Percentiles rank a stretch among this genome's conserved stretches.
phyloP scores from a whole-genome alignment of 768 basidiomycete genomes.

The Pleurotus tuoliensis region DNA sequence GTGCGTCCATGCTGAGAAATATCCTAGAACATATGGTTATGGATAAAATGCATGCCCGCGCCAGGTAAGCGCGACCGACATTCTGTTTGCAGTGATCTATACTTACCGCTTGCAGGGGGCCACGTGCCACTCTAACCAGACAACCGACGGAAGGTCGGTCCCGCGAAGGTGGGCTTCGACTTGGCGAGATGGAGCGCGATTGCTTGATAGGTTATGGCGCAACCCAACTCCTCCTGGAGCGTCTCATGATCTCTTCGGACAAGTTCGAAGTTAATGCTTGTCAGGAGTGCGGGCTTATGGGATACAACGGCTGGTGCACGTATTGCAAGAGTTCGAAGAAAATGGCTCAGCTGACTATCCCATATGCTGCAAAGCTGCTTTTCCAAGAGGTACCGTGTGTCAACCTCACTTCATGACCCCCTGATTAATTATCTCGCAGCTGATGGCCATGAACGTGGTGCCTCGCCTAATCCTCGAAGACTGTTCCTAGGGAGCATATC shows the following conservation, averaged over 20 bases:
- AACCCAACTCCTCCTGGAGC: conserved; percentile 91
- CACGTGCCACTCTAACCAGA: conserved; percentile 92
- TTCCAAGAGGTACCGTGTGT: conserved; percentile 76
- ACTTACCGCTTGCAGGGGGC: conserved; percentile 55
- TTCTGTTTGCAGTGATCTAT: neutral
- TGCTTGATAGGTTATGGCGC: conserved; percentile 99
- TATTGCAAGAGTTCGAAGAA: conserved; percentile 97
- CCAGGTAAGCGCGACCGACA: conserved; percentile 49
- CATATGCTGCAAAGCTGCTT: conserved; percentile 90
- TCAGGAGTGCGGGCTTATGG: conserved; percentile 90
- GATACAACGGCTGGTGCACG: conserved; percentile 94
- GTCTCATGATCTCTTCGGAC: conserved; percentile 98
- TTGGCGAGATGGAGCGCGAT: conserved; percentile 99
- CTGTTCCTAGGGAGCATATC: conserved; percentile 33
- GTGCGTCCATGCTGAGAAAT: conserved; percentile 5
- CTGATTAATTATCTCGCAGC: conserved; percentile 33
- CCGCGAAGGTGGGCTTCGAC: conserved; percentile 91
- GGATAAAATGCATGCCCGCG: conserved; percentile 99
- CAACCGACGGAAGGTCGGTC: conserved; percentile 99
- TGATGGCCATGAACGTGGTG: conserved; percentile 97
- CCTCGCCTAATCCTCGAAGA: conserved; percentile 87
- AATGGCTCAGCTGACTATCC: conserved; percentile 93
- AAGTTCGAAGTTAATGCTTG: conserved; percentile 98
- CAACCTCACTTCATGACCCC: neutral
- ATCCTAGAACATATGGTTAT: conserved; percentile 92